Conservation (phyloP, 2,329 filamentous ascomycete genomes). For the Chalaropsis thielavioides region DNA sequence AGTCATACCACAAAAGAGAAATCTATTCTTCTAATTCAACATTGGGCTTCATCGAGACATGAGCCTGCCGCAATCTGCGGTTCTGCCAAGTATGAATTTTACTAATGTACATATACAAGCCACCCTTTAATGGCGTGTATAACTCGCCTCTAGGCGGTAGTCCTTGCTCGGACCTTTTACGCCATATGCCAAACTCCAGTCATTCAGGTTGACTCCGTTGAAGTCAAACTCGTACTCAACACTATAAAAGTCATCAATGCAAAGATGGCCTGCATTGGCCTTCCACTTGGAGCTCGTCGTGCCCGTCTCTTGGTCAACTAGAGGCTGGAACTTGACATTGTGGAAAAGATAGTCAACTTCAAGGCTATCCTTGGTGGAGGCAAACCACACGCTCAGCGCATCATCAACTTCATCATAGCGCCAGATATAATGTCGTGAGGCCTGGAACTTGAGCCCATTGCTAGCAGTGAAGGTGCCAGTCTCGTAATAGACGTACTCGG, state of each 20-base stretch:
- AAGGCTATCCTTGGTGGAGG: constrained; percentile 44
- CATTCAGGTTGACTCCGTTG: constrained; percentile 38
- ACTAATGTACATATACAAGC: not conserved
- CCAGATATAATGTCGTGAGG: constrained; percentile 55
- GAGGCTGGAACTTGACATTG: constrained; percentile 46
- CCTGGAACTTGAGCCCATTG: constrained; percentile 42
- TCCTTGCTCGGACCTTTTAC: constrained; percentile 63
- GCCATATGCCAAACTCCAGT: constrained; percentile 48
- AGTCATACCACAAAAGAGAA: not conserved
- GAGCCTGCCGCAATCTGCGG: too few species aligned
- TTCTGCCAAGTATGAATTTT: not conserved
- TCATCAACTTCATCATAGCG: constrained; percentile 50
- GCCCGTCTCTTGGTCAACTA: constrained; percentile 20
- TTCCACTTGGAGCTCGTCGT: constrained; percentile 34
- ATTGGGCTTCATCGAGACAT: too few species aligned
- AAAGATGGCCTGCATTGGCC: constrained; percentile 54
- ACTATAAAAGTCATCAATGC: constrained; percentile 56
- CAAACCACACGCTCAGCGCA: constrained; percentile 58
- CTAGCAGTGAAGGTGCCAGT: constrained; percentile 49
- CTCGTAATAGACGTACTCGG: constrained; percentile 55
- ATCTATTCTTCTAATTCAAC: constrained; percentile 3
- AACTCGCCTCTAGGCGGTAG: constrained; percentile 45
- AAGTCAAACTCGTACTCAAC: constrained; percentile 55
- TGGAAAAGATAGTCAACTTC: constrained; percentile 63
- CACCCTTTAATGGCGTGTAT: constrained; percentile 26